Percentiles rank a stretch among this genome's conserved stretches.
Evolutionary conservation across 1,284 basidiomycete genomes (phyloP).

Genomic region (Cutaneotrichosporon spelunceum): DNA sequence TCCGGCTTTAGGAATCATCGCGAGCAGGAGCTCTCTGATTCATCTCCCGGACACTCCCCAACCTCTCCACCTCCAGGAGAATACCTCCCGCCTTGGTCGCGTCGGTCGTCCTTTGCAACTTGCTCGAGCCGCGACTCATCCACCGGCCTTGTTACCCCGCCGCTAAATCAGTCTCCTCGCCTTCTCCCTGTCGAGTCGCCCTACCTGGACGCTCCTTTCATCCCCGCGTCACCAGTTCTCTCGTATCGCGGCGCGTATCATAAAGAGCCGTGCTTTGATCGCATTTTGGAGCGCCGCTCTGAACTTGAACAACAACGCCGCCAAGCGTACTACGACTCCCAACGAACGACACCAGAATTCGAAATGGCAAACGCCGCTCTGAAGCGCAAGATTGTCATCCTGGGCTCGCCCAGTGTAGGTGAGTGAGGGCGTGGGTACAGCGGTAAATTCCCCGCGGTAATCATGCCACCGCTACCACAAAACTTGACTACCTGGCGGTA

Average conservation of each 20-base stretch:
- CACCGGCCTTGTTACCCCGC: neutral
- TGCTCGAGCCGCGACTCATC: neutral
- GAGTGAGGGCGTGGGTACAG: conserved; percentile 40
- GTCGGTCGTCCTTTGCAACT: neutral
- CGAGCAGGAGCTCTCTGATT: neutral
- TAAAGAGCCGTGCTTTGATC: conserved; percentile 7
- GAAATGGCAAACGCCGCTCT: conserved; percentile 21
- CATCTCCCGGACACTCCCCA: neutral
- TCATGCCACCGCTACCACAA: neutral
- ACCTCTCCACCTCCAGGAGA: neutral
- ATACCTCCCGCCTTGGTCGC: neutral
- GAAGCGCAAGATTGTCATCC: conserved; percentile 79
- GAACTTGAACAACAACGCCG: neutral
- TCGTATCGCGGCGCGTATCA: conserved; percentile 3
- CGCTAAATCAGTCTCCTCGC: neutral
- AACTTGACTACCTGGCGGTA: neutral
- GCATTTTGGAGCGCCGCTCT: conserved; percentile 9
- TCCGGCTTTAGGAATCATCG: neutral
- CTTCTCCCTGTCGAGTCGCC: neutral
- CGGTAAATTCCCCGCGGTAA: neutral
- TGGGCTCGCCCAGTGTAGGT: conserved; percentile 78
- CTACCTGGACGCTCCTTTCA: conserved; percentile 5
- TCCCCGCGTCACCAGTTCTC: conserved; percentile 2
- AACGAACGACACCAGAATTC: neutral
- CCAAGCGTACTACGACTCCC: neutral